These are phyloP conservation scores for Sporobolomyces pararoseus DNA, from an alignment of 768 basidiomycete genomes.

Conservation along the genomic window DNA sequence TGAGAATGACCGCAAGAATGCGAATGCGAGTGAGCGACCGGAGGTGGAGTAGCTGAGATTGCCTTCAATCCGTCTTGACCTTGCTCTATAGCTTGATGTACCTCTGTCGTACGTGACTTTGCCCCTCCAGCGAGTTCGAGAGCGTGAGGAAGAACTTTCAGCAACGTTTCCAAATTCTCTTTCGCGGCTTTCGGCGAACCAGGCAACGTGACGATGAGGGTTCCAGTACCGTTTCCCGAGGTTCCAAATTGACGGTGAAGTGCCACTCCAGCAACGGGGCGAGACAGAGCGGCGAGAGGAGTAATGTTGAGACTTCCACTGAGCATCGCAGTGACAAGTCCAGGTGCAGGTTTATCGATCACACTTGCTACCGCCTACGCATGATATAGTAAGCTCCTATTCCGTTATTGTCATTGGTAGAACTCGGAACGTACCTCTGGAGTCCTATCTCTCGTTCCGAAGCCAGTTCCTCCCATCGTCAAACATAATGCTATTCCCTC, in stretches of 20 bases:
- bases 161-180: slow-evolving; percentile 66
- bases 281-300: slow-evolving; percentile 72
- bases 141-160: slow-evolving; percentile 66
- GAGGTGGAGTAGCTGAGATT: no score
- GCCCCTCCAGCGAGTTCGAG: slow-evolving; percentile 58
- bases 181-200: slow-evolving; percentile 80
- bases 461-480: slow-evolving; percentile 84
- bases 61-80: slow-evolving; percentile 13
- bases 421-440: slow-evolving; percentile 62
- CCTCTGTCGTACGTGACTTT: neutral
- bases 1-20: slow-evolving; percentile 17
- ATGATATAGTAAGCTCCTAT: slow-evolving; percentile 56
- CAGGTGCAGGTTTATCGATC: slow-evolving; percentile 53
- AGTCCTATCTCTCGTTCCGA: slow-evolving; percentile 72
- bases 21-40: slow-evolving; percentile 16
- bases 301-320: slow-evolving; percentile 68
- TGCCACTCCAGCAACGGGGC: slow-evolving; percentile 67
- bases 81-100: slow-evolving; percentile 14
- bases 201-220: slow-evolving; percentile 71
- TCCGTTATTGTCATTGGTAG: neutral
- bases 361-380: slow-evolving; percentile 48
- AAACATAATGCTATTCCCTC: slow-evolving; percentile 67
- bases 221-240: slow-evolving; percentile 51
- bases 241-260: neutral
- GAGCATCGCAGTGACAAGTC: slow-evolving; percentile 70